Conservation (phyloP, 2,329 filamentous ascomycete genomes). For the Colletotrichum lindemuthianum region DNA sequence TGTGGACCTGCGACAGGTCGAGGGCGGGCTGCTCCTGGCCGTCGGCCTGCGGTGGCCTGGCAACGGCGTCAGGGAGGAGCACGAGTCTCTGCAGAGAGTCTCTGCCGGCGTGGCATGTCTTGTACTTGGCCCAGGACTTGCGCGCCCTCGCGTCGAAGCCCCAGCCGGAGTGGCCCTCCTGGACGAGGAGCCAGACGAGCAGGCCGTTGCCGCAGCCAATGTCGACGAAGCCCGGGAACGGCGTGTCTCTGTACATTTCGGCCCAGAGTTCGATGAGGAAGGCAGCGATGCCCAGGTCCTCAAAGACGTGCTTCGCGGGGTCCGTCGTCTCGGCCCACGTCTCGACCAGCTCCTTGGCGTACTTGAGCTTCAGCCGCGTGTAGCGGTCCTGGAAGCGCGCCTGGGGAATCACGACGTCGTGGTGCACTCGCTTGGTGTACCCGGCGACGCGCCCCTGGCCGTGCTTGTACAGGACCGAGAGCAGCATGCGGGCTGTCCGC, state of each 20-base stretch:
- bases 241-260: conserved; percentile 73
- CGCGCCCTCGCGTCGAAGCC: conserved; percentile 90
- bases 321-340: conserved; percentile 89
- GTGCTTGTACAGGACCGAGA: conserved; percentile 78
- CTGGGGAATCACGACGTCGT: conserved; percentile 84
- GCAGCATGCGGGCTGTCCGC: conserved; percentile 75
- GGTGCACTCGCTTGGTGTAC: conserved; percentile 84
- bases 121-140: conserved; percentile 86
- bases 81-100: conserved; percentile 56
- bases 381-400: conserved; percentile 85
- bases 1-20: conserved; percentile 48
- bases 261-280: conserved; percentile 93
- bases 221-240: conserved; percentile 91
- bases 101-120: conserved; percentile 35
- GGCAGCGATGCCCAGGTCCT: conserved; percentile 89
- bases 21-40: conserved; percentile 35
- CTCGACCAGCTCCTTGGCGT: conserved; percentile 77
- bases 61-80: conserved; percentile 58
- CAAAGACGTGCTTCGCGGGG: conserved; percentile 92
- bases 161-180: conserved; percentile 86
- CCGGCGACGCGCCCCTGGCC: conserved; percentile 71
- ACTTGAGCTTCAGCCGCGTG: conserved; percentile 78
- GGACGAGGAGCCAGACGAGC: conserved; percentile 81
- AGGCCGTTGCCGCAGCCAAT: conserved; percentile 96
- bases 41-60: conserved; percentile 23